Percentiles rank a stretch among this genome's conserved stretches.
phyloP scores from a whole-genome alignment of 768 basidiomycete species.

The Thelephora ganbajun region DNA sequence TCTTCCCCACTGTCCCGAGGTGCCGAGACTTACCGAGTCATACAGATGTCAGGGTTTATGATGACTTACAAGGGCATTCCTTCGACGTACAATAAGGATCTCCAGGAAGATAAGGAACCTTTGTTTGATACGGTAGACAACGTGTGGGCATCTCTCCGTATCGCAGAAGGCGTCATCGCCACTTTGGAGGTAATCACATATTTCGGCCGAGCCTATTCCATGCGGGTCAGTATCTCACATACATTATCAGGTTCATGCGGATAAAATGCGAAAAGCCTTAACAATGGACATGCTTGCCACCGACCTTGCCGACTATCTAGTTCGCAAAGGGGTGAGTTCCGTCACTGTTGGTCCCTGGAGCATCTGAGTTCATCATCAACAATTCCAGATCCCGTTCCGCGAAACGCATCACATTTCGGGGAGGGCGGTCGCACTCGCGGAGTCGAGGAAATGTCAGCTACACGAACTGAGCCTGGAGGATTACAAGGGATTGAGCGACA shows the following conservation, averaged over 20 bases:
- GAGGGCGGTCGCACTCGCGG: slow-evolving; percentile 89
- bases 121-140: slow-evolving; percentile 91
- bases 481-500: slow-evolving; percentile 57
- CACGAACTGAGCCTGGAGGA: slow-evolving; percentile 71
- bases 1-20: slow-evolving; percentile 3
- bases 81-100: slow-evolving; percentile 98
- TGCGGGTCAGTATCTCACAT: not conserved
- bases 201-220: not conserved
- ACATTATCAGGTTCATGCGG: slow-evolving; percentile 55
- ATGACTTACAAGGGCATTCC: slow-evolving; percentile 96
- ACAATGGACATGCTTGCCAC: slow-evolving; percentile 98
- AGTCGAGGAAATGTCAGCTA: slow-evolving; percentile 66
- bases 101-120: slow-evolving; percentile 98
- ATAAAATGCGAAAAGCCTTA: slow-evolving; percentile 81
- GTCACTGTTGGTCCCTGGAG: not conserved
- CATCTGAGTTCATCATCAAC: slow-evolving; percentile 2
- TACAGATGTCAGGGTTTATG: slow-evolving; percentile 89
- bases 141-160: slow-evolving; percentile 74
- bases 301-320: slow-evolving; percentile 97
- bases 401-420: slow-evolving; percentile 98
- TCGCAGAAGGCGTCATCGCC: slow-evolving; percentile 88
- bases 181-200: slow-evolving; percentile 61
- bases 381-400: slow-evolving; percentile 80
- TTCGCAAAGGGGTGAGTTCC: slow-evolving; percentile 83
- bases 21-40: not conserved